Base-by-base conservation (phyloP, 371 early-diverging fungal species). In the Zancudomyces culisetae region DNA sequence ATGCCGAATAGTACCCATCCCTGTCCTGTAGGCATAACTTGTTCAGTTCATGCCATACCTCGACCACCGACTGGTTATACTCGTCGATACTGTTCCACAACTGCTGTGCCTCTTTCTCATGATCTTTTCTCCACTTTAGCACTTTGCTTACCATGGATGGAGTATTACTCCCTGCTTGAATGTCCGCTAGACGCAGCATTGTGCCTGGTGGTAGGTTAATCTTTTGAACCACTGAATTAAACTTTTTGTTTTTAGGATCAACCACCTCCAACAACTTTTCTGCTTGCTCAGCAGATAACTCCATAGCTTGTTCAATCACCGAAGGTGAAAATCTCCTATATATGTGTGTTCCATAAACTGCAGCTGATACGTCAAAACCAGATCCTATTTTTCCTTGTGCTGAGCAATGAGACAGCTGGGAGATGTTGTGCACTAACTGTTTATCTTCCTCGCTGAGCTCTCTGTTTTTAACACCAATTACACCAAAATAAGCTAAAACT, bases 331-430 rank as follows among this genome's bases (percentile, higher is more conserved):
- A 96, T 21, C 94, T 70, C 10, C 72, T 70, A 59, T 96, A 94
- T 2, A 74, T 63, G 56, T 91, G 92, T 29, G 79, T 78, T 12
- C 95, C 97, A 68, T 73, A 89, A 1, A 87, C 82, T 1, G 95
- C 97, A 18, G 88, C 75, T 2, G 85, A 80, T 18, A 97, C 90
- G 63, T 97, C 97, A 59, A 97, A 97, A 3, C 97, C 97, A 39
- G 82, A 81, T 1, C 97, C 97, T 24, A 97, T 79, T 63, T 97
- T 97, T 27, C 97, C 97, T 61, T 97, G 97, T 19, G 95, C 95
- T 30, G 82, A 67, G 52, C 94, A 91, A 69, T 97, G 97, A n/a
- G 80, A 75, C 46, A 79, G 77, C 64, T 94, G 95, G 0, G 97
- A 84, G 1, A 80, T 53, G 51, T 86, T 85, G 66, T 93, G 91